Percentiles rank a stretch among this genome's conserved stretches.
Evolutionary conservation across 805 yeast species (phyloP).

Genomic region (Yarrowia sp.): DNA sequence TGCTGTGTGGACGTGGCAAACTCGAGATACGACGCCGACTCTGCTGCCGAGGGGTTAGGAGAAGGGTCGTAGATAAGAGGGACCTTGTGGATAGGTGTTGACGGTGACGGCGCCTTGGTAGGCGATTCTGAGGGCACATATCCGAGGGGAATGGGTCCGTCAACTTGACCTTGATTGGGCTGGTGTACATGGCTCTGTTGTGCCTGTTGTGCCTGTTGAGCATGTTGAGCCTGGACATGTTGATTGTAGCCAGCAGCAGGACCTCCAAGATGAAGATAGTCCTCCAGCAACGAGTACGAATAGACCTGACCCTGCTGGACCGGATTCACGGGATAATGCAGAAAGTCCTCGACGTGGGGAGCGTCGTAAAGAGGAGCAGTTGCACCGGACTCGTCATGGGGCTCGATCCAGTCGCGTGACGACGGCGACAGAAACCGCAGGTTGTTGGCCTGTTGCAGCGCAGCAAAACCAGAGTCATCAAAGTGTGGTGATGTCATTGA

Average conservation of each 20-base stretch:
- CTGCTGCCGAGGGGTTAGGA: slow-evolving; percentile 5
- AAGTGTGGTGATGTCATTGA: slow-evolving; percentile 3
- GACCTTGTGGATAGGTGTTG: slow-evolving; percentile 7
- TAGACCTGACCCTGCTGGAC: slow-evolving; percentile 20
- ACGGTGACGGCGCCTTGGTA: background rate
- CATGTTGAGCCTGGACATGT: background rate
- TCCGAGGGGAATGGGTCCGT: too few species aligned
- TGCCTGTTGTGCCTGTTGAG: background rate
- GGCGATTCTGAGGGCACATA: slow-evolving; percentile 1
- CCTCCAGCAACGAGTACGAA: slow-evolving; percentile 2
- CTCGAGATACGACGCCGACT: background rate
- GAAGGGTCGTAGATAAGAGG: slow-evolving; percentile 18
- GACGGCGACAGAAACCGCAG: slow-evolving; percentile 13
- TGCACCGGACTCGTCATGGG: background rate
- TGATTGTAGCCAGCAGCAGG: background rate
- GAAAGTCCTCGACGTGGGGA: slow-evolving; percentile 19
- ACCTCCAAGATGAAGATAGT: slow-evolving; percentile 7
- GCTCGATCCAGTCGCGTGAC: slow-evolving; percentile 23
- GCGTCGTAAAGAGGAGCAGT: background rate
- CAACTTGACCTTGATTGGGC: too few species aligned
- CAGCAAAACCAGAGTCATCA: slow-evolving; percentile 8
- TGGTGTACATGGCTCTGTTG: background rate
- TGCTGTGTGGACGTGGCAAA: slow-evolving; percentile 4
- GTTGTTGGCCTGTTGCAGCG: slow-evolving; percentile 16
- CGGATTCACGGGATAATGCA: slow-evolving; percentile 16